Evolutionary conservation across 1,139 yeast genomes (phyloP).

Genomic region (Wickerhamiella pararugosa): DNA sequence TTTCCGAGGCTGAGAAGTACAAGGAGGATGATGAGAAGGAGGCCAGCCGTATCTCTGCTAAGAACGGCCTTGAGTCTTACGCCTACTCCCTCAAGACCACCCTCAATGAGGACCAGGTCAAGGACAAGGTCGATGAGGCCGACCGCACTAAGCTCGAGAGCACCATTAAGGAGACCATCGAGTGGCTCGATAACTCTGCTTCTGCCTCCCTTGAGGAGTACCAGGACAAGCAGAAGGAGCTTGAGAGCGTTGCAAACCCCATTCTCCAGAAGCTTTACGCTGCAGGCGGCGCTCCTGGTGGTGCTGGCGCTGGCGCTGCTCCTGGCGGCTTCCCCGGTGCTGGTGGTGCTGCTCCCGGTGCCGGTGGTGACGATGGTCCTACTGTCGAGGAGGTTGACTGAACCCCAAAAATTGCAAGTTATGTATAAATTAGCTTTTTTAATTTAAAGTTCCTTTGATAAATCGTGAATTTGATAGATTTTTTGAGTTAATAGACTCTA

Average conservation of each 20-base stretch:
- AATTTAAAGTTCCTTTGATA: too few relatives aligned
- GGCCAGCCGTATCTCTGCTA: conserved; percentile 57
- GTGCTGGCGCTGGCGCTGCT: conserved; percentile 42
- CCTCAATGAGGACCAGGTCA: conserved; percentile 62
- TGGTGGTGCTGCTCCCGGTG: conserved; percentile 41
- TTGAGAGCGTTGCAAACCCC: conserved; percentile 87
- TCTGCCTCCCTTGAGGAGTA: conserved; percentile 80
- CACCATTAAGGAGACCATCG: conserved; percentile 73
- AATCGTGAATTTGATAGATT: too few relatives aligned
- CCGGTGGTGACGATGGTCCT: conserved; percentile 42
- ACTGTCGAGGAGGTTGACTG: conserved; percentile 92
- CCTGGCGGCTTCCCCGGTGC: conserved; percentile 36
- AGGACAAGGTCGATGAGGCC: conserved; percentile 67
- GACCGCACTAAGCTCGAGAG: conserved; percentile 67
- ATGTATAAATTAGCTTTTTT: too few relatives aligned
- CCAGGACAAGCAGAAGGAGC: conserved; percentile 83
- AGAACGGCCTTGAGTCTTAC: conserved; percentile 87
- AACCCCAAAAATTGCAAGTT: conserved; percentile 8
- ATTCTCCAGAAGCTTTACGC: conserved; percentile 81
- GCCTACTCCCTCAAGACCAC: conserved; percentile 82
- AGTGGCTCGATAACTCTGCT: conserved; percentile 80
- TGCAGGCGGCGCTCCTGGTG: conserved; percentile 36
- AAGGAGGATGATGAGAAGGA: conserved; percentile 77
- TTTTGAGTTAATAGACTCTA: too few relatives aligned
- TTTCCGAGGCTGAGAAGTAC: conserved; percentile 76